Conservation (phyloP, 73 alveolate species). For the Breviolum minutum region DNA sequence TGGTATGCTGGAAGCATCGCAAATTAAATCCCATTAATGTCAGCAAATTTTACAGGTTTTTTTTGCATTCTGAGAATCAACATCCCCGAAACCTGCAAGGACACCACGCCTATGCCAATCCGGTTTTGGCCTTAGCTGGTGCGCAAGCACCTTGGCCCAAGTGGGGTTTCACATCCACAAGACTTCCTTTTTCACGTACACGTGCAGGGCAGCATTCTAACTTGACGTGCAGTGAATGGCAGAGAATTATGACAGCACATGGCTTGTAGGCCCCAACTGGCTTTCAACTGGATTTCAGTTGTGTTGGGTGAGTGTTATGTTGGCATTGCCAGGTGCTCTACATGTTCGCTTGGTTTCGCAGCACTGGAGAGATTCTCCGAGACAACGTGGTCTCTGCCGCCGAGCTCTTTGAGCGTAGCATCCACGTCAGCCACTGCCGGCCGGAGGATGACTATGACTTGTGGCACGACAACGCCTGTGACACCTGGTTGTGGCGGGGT, state of each 20-base stretch:
- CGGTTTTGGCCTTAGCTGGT: constrained; percentile 68
- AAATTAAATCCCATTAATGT: too few species aligned
- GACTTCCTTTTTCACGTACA: too few species aligned
- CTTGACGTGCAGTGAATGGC: background rate
- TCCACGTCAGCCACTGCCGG: constrained; percentile 62
- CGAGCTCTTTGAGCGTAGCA: constrained; percentile 86
- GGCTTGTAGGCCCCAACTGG: too few species aligned
- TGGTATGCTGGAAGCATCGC: too few species aligned
- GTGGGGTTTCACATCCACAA: too few species aligned
- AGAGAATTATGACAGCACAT: too few species aligned
- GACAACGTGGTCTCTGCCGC: constrained; percentile 69
- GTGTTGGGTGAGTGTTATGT: too few species aligned
- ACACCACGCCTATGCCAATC: constrained; percentile 80
- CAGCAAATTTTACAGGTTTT: too few species aligned
- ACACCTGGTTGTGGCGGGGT: background rate
- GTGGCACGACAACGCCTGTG: constrained; percentile 93
- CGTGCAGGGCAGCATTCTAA: too few species aligned
- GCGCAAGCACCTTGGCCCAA: constrained; percentile 13
- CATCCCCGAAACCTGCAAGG: background rate
- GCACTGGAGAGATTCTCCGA: constrained; percentile 78
- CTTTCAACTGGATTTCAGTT: too few species aligned
- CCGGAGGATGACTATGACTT: constrained; percentile 60
- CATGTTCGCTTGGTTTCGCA: constrained; percentile 91
- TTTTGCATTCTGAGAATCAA: too few species aligned
- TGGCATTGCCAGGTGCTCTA: constrained; percentile 54